A percentile compares a stretch with the other conserved stretches of the same genome.
These are phyloP conservation scores for Eucalyptus tenuipes DNA, from an alignment of 345 rosid species.

Conservation along the genomic window DNA sequence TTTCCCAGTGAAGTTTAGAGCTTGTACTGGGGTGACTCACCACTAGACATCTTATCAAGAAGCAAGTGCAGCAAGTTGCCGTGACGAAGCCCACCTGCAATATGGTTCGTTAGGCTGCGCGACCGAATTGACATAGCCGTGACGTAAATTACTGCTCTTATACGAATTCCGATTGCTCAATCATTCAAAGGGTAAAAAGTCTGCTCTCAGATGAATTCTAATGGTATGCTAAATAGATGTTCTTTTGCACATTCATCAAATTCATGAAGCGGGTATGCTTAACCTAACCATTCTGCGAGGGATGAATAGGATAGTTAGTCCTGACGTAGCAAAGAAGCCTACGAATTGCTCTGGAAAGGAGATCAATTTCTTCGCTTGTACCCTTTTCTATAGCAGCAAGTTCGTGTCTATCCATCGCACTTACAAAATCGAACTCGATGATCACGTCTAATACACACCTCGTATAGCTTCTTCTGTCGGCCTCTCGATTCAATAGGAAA, in stretches of 20 bases:
- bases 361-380: not conserved
- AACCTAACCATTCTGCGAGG: not conserved
- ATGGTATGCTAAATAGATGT: not conserved
- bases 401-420: rapidly evolving
- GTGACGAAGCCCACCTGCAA: conserved; percentile 76
- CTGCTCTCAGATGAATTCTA: not conserved
- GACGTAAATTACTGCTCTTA: not conserved
- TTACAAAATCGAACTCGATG: not conserved
- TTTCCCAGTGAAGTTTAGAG: not conserved
- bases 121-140: not conserved
- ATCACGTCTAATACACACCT: conserved; percentile 19
- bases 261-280: not conserved
- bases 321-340: not conserved
- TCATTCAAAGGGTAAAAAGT: not conserved
- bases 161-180: not conserved
- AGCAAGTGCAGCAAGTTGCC: conserved; percentile 58
- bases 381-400: not conserved
- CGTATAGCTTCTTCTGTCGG: conserved; percentile 74
- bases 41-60: conserved; percentile 66
- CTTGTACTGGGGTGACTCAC: conserved; percentile 14
- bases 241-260: not conserved
- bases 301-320: not conserved
- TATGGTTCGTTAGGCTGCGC: not conserved
- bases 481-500: conserved; percentile 91
- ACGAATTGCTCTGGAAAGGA: not conserved